Evolutionary conservation across 345 rosid genomes (phyloP), one percentile per base, ranked within the genome.

Genomic region (Eucalyptus regnans): DNA sequence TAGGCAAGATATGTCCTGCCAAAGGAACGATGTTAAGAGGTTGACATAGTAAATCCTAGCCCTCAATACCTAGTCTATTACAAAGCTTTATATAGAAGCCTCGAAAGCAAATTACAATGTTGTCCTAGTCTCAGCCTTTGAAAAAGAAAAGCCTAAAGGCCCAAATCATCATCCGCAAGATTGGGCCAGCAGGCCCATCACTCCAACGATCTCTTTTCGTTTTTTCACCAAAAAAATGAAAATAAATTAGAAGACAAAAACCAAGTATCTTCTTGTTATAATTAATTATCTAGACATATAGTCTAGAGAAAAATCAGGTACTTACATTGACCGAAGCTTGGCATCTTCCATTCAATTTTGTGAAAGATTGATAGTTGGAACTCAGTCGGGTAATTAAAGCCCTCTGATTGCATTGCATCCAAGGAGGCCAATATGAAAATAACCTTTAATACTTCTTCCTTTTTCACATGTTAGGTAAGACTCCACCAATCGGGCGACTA

Each of bases 401-500:
- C 43, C 80, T 33, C 23, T 12, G 0, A 68, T 66, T 31, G 80
- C 80, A 68, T 68, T 64, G 76, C 37, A n/a, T 64, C 41, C 20
- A 64, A 7, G 41, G 41, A 27, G 31, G 68, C 17, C 31, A 3
- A 29, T 27, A 62, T 1, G 16, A 62, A 29, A 62, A 29, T 29
- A 29, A 27, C 68, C 8, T 64, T 0, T n/a, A 15, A n/a, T n/a
- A n/a, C 3, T 64, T 64, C 76, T 7, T 15, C 33, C 6, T 64
- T n/a, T n/a, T 64, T 4, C 3, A 0, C 6, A 64, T 64, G 0
- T 31, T 31, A 20, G 41, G 22, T 15, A n/a, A 64, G 22, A 64
- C 41, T 64, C 76, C 41, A 15, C 20, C 76, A 0, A n/a, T n/a
- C 0, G 0, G 6, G 41, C 3, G 2, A 15, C 1, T 1, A 64